Base-by-base conservation (phyloP, 306 rosid genomes). In the Cicer bijugum region DNA sequence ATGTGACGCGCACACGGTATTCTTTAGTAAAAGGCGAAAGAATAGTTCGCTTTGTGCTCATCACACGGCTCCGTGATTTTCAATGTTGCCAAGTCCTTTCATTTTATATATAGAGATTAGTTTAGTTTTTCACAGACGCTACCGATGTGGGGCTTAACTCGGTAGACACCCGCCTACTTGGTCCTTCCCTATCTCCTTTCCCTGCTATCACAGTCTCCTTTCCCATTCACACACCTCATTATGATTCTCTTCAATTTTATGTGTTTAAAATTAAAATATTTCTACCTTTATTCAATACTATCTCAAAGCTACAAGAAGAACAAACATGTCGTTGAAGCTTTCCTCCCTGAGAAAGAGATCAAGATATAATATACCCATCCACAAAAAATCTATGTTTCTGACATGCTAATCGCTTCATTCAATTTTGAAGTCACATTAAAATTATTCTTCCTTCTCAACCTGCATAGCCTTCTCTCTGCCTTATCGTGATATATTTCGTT, bases 21-120 rank as follows among this genome's bases (percentile, higher is more conserved):
- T 81, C 81, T 84, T 81, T 78, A 70, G 83, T 81, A 81, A 78
- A 81, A 84, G 83, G 83, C 83, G 79, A 81, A 78, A 84, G 83
- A 78, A 71, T 78, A 84, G 78, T 80, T 80, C 82, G 78, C 87
- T 80, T 0, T 72, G 80, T 68, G 74, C 52, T 59, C 60, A 59
- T 6, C 19, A 12, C 43, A 35, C 11, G 19, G 44, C 43, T 59
- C 44, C 43, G 44, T 33, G 45, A 0, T 42, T 6, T 1, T 1
- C 10, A 1, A 0, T 0, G 0, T 2, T 2, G 2, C 0, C 33
- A 53, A 35, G 35, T 53, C 12, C 7, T 53, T 53, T 17, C 6
- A 0, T 8, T 53, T 17, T 53, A 53, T 53, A 16, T 8, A 16
- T 6, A 28, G 19, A 2, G 2, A 53, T 12, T 2, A 7, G 33